Conservation (phyloP, 2,329 filamentous ascomycete genomes). For the Neopestalotiopsis clavispora region DNA sequence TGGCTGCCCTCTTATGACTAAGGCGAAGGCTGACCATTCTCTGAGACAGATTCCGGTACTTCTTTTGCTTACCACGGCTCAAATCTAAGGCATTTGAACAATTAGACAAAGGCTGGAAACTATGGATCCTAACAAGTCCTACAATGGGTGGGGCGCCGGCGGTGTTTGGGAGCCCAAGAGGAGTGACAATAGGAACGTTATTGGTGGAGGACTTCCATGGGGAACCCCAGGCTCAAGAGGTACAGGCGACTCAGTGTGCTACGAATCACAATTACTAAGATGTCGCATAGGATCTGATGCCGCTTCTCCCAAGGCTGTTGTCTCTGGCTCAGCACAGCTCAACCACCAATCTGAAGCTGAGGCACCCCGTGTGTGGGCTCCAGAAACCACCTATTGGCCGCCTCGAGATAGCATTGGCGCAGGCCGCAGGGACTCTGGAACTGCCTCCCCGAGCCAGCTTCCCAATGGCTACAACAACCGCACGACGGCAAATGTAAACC, state of each 20-base stretch:
- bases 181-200: conserved; percentile 16
- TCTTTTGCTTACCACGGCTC: neutral
- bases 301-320: conserved; percentile 55
- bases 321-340: conserved; percentile 73
- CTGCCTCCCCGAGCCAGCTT: conserved; percentile 62
- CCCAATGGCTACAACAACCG: conserved; percentile 44
- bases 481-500: conserved; percentile 34
- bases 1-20: neutral
- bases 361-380: conserved; percentile 38
- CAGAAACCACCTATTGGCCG: conserved; percentile 61
- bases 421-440: conserved; percentile 51
- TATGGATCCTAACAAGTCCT: neutral
- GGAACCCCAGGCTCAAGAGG: conserved; percentile 53
- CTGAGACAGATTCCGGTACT: conserved; percentile 12
- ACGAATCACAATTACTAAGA: conserved; percentile 25
- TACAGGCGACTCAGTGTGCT: conserved; percentile 37
- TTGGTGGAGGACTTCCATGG: conserved; percentile 22
- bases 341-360: conserved; percentile 73
- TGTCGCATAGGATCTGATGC: conserved; percentile 41
- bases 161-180: conserved; percentile 16
- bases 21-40: conserved; percentile 6
- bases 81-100: conserved; percentile 9
- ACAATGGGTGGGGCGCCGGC: conserved; percentile 5
- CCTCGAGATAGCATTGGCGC: conserved; percentile 48
- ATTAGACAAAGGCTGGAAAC: conserved; percentile 5